Evolutionary conservation across 2,329 filamentous ascomycete genomes (phyloP).

Genomic region (Venturia pyrina): DNA sequence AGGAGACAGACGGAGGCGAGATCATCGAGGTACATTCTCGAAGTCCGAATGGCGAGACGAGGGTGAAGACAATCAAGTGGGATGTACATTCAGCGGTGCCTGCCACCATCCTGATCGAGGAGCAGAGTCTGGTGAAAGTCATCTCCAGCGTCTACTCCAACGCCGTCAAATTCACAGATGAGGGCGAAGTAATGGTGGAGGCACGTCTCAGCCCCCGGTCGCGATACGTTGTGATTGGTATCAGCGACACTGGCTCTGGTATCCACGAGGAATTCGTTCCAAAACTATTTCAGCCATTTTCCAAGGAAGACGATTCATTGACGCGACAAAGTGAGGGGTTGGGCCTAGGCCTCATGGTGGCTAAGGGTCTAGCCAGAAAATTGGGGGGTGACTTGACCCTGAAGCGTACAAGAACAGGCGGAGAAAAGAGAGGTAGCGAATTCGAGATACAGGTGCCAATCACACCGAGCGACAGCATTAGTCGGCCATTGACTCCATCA

Average conservation of each 20-base stretch:
- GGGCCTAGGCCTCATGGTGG: slow-evolving; percentile 60
- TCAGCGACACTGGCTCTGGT: slow-evolving; percentile 57
- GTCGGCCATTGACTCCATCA: slow-evolving; percentile 41
- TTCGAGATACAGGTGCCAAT: slow-evolving; percentile 60
- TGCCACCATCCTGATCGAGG: slow-evolving; percentile 47
- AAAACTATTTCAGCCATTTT: slow-evolving; percentile 60
- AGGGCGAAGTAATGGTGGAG: slow-evolving; percentile 48
- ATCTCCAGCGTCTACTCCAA: slow-evolving; percentile 56
- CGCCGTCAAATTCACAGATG: slow-evolving; percentile 61
- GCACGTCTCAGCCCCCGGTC: slow-evolving; percentile 42
- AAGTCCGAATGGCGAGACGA: slow-evolving; percentile 33
- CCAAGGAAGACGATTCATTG: slow-evolving; percentile 57
- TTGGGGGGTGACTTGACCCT: slow-evolving; percentile 59
- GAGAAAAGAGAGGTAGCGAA: slow-evolving; percentile 52
- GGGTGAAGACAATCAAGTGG: slow-evolving; percentile 40
- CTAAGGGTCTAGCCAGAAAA: slow-evolving; percentile 58
- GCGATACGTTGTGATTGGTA: slow-evolving; percentile 49
- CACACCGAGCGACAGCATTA: slow-evolving; percentile 40
- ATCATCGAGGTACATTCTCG: slow-evolving; percentile 38
- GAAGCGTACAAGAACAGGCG: slow-evolving; percentile 52
- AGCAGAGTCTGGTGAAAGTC: slow-evolving; percentile 53
- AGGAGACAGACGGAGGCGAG: slow-evolving; percentile 37
- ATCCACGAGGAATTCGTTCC: slow-evolving; percentile 58
- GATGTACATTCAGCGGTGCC: slow-evolving; percentile 41
- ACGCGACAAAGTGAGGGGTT: slow-evolving; percentile 59